Conservation (phyloP, 2,329 filamentous ascomycete species). For the Gnomoniopsis smithogilvyi region DNA sequence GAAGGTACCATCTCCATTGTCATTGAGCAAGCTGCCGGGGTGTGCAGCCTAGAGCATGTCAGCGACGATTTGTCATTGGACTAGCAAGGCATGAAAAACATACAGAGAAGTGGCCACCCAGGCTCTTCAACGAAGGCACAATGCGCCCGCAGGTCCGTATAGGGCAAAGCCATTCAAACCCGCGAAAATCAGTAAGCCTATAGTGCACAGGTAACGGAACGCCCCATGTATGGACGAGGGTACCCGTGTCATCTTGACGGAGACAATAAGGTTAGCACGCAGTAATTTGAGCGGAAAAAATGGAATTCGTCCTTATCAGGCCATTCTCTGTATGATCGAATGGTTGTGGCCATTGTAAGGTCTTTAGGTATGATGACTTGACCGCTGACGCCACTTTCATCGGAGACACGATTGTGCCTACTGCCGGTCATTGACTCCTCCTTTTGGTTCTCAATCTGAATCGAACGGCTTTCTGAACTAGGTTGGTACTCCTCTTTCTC, state of each 20-base stretch:
- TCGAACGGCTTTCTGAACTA: no score
- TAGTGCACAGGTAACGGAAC: conserved; percentile 8
- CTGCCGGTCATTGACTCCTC: background rate
- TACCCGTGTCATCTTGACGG: background rate
- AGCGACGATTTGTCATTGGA: background rate
- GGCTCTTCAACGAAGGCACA: background rate
- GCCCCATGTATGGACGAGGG: background rate
- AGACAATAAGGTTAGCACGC: background rate
- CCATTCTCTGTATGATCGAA: conserved; percentile 10
- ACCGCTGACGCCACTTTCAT: background rate
- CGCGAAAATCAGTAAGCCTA: background rate
- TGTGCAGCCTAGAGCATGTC: background rate
- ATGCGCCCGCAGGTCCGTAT: background rate
- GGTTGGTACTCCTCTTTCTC: background rate
- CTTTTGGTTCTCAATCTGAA: no score
- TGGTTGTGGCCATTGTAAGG: background rate
- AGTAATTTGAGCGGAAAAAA: background rate
- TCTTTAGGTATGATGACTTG: background rate
- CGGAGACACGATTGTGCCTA: background rate
- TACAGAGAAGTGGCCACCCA: conserved; percentile 4
- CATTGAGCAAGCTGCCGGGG: background rate
- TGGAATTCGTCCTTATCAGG: background rate
- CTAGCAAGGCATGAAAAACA: background rate
- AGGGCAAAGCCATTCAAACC: conserved; percentile 11
- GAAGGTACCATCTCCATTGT: conserved; percentile 13